Evolutionary conservation across 2,329 filamentous ascomycete genomes (phyloP), one percentile per base, ranked within the genome.

Genomic region (Alternaria sp.): DNA sequence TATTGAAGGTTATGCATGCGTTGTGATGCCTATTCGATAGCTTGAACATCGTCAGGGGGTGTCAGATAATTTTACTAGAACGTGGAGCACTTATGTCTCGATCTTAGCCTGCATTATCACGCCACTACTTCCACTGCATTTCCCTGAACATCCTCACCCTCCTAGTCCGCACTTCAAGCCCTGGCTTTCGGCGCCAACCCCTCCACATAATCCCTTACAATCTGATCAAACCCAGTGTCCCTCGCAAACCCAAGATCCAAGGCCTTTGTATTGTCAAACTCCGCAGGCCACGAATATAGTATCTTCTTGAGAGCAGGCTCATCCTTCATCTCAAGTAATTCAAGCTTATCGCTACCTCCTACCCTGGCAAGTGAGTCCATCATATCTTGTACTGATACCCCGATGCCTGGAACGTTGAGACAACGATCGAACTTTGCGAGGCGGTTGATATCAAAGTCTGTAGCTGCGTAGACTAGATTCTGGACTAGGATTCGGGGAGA

Each of bases 181-280:
- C 5, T 36, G 3, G 13, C 23, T 17, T n/a, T 48, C 0, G 21
- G 21, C 6, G 29, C 23, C 7, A 55, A 45, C 1, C 37, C 24
- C 17, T 56, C 62, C 36, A 56, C 56, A 46, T 78, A 80, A 62
- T 80, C 77, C 58, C 72, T 72, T 33, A 81, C 74, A 7, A 78
- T 77, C 36, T 70, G 69, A 60, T 76, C 73, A 52, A 82, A 80
- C 5, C 61, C 66, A 10, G 73, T 74, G 70, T 85, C 84, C 2
- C 67, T 70, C 55, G 72, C 66, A 57, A 85, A 78, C 0, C 83
- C 84, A 42, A 89, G 69, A 2, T 74, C 69, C 52, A 80, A 70
- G 5, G 86, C 86, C 60, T 81, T 81, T 1, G 75, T 86, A 72
- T 52, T 83, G 71, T 85, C 82, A 63, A 84, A 84, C 10, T 79